A percentile compares a stretch with the other conserved stretches of the same genome.
These are phyloP conservation scores for Coriaria nepalensis DNA, from an alignment of 306 rosid species.

Conservation along the genomic window DNA sequence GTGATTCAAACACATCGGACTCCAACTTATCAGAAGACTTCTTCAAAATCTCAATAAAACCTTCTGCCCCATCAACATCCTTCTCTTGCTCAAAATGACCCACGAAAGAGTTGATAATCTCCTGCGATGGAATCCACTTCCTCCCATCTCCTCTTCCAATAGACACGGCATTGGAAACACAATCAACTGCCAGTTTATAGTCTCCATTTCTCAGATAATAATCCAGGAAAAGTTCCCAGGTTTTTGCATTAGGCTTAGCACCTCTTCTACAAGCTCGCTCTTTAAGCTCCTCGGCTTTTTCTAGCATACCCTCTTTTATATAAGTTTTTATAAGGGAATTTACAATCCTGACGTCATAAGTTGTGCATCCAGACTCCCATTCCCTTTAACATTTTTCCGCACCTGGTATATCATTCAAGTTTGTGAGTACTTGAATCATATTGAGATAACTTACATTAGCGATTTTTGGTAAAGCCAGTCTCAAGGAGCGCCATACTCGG, in stretches of 20 bases:
- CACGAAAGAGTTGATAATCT: conserved; percentile 36
- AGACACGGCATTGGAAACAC: conserved; percentile 49
- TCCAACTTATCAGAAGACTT: conserved; percentile 36
- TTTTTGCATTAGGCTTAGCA: conserved; percentile 64
- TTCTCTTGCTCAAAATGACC: conserved; percentile 56
- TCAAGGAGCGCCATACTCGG: conserved; percentile 81
- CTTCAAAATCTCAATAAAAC: conserved; percentile 53
- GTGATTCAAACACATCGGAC: conserved; percentile 51
- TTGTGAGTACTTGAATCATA: conserved; percentile 63
- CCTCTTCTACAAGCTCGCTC: conserved; percentile 57
- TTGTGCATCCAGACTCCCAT: conserved; percentile 53
- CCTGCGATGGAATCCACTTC: conserved; percentile 52
- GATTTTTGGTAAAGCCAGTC: conserved; percentile 70
- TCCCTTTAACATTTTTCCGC: conserved; percentile 82
- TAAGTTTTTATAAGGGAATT: conserved; percentile 61
- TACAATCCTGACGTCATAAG: conserved; percentile 65
- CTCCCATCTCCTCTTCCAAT: conserved; percentile 53
- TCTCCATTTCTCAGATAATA: conserved; percentile 47
- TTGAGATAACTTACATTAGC: conserved; percentile 77
- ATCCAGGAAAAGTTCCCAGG: conserved; percentile 63
- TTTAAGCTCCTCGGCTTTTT: conserved; percentile 59
- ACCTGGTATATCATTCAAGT: conserved; percentile 72
- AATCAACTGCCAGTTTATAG: conserved; percentile 45
- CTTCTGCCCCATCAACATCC: conserved; percentile 80
- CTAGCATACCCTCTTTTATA: conserved; percentile 40